Conservation (phyloP, 2,329 filamentous ascomycete genomes). For the Talaromyces sp. region DNA sequence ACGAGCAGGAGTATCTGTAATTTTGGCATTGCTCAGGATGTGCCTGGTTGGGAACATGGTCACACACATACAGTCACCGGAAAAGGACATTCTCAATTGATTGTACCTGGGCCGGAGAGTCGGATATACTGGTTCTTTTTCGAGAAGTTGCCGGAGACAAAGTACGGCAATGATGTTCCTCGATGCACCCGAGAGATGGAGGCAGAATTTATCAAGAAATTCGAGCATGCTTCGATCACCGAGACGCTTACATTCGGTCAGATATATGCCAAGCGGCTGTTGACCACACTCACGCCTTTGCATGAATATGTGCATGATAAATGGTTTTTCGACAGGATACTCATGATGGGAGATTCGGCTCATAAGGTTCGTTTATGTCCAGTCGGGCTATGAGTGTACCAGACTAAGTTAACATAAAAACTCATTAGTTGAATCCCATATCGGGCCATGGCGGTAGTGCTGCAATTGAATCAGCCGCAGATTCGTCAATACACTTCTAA, state of each 20-base stretch:
- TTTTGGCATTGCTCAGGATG: background rate
- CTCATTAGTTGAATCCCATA: background rate
- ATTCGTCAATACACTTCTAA: background rate
- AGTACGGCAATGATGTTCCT: background rate
- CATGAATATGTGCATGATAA: slow-evolving; percentile 1
- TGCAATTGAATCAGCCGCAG: background rate
- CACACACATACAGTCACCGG: background rate
- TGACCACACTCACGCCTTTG: background rate
- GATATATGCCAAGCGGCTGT: background rate
- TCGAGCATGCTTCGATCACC: background rate
- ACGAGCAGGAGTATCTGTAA: background rate
- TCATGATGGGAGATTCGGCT: background rate
- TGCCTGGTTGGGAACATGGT: background rate
- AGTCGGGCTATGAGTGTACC: background rate
- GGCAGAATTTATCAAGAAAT: background rate
- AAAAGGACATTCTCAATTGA: background rate
- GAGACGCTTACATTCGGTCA: background rate
- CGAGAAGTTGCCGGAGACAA: background rate
- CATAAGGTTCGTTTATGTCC: background rate
- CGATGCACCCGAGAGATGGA: background rate
- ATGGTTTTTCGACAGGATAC: background rate
- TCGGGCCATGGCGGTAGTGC: background rate
- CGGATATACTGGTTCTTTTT: slow-evolving; percentile 5
- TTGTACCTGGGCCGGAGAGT: background rate
- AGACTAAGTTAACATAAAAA: background rate